phyloP scores from a whole-genome alignment of 371 early-diverging fungal genomes.

The Sporodiniella umbellata region DNA sequence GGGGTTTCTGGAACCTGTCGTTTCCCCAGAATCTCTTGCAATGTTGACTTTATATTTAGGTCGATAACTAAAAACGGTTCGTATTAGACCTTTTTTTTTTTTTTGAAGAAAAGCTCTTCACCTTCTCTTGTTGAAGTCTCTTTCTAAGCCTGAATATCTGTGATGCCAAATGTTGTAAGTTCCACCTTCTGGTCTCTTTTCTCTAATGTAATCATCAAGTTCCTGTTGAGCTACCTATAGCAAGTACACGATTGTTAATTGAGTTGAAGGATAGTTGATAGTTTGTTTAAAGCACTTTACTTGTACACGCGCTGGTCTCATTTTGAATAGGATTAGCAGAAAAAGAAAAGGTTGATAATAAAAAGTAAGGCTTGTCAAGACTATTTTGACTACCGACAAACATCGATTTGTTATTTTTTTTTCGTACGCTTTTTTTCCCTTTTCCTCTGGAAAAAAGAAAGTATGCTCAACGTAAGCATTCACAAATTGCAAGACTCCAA shows the following conservation, averaged over 20 bases:
- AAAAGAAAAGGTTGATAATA: neutral
- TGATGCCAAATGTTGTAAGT: conserved; percentile 83
- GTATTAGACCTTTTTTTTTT: neutral
- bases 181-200: conserved; percentile 46
- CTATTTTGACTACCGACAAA: neutral
- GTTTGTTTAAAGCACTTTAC: conserved; percentile 7
- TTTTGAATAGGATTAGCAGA: neutral
- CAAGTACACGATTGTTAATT: no score
- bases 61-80: conserved; percentile 35
- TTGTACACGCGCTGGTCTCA: conserved; percentile 28
- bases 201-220: conserved; percentile 39
- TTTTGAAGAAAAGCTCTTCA: no score
- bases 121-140: conserved; percentile 45
- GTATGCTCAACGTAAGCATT: conserved; percentile 8
- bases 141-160: conserved; percentile 55
- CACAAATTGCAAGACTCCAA: no score
- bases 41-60: conserved; percentile 68
- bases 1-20: conserved; percentile 61
- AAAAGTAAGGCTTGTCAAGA: neutral
- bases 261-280: neutral
- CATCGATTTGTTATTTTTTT: neutral
- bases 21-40: conserved; percentile 70
- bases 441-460: no score
- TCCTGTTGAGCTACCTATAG: conserved; percentile 41
- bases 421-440: no score